These are phyloP conservation scores for Podosphaera leucotricha DNA, from an alignment of 2,329 filamentous ascomycete species.

Conservation along the genomic window DNA sequence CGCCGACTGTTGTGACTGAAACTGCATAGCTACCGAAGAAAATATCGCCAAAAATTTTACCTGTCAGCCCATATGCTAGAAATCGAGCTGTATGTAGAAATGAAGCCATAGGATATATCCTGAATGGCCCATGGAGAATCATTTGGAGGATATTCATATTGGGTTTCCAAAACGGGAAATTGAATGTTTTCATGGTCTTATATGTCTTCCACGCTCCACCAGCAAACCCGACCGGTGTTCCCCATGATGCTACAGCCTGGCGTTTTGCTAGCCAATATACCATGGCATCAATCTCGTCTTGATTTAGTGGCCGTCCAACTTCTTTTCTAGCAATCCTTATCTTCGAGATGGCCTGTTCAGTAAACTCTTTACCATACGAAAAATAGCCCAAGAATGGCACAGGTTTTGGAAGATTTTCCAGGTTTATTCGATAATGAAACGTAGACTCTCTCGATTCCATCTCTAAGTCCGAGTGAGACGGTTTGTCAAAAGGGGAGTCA, in stretches of 20 bases:
- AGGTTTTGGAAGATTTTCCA: constrained; percentile 8
- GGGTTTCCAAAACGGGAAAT: constrained; percentile 14
- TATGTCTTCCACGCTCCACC: constrained; percentile 11
- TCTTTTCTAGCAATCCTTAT: constrained; percentile 1
- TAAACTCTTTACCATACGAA: constrained; percentile 6
- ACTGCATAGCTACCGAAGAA: constrained; percentile 11
- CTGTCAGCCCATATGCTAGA: constrained; percentile 8
- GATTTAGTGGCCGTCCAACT: constrained; percentile 8
- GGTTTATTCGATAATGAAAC: constrained; percentile 5
- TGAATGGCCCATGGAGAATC: constrained; percentile 6
- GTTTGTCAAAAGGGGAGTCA: neutral
- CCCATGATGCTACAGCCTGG: constrained; percentile 11
- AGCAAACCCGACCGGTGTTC: constrained; percentile 6
- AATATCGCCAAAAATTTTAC: constrained; percentile 5
- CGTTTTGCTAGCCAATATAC: constrained; percentile 12
- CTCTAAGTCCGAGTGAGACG: neutral
- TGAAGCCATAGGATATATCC: constrained; percentile 4
- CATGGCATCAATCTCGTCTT: constrained; percentile 12
- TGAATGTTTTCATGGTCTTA: constrained; percentile 6
- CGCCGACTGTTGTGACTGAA: constrained; percentile 9
- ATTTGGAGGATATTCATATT: constrained; percentile 10
- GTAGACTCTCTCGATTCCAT: neutral
- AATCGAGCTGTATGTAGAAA: constrained; percentile 10
- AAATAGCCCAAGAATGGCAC: constrained; percentile 9
- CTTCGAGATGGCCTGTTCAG: neutral